Evolutionary conservation across 176 grass and related monocot genomes (phyloP).

Genomic region (Puya raimondii): DNA sequence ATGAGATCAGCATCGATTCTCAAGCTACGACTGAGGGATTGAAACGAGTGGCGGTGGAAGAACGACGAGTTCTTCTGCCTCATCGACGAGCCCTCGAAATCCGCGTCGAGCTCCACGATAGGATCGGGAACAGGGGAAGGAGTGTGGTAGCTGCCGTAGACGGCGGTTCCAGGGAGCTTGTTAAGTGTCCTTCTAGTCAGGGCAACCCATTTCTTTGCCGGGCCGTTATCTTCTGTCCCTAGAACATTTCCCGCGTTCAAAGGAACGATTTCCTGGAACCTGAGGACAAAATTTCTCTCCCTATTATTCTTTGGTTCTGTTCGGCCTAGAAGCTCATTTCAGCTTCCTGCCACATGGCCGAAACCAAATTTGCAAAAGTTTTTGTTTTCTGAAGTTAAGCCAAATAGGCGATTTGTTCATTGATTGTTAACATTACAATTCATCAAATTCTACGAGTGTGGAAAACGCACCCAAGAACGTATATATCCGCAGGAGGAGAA

Average conservation of each 20-base stretch:
- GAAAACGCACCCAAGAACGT: constrained; percentile 69
- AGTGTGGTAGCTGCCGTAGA: constrained; percentile 47
- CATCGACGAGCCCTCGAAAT: constrained; percentile 61
- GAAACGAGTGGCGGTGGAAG: constrained; percentile 69
- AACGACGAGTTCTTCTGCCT: constrained; percentile 54
- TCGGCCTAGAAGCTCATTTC: no score
- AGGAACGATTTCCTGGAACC: constrained; percentile 95
- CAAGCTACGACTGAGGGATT: constrained; percentile 51
- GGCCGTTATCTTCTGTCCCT: constrained; percentile 60
- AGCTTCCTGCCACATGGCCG: no score
- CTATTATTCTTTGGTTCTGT: background rate
- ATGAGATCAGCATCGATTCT: constrained; percentile 52
- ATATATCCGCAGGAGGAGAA: constrained; percentile 95
- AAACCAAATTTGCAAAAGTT: no score
- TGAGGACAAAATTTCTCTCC: constrained; percentile 18
- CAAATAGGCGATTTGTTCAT: no score
- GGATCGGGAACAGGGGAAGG: constrained; percentile 64
- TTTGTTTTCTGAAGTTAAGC: no score
- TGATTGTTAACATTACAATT: background rate
- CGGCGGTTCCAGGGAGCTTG: constrained; percentile 42
- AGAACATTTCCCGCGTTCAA: constrained; percentile 91
- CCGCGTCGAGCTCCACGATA: constrained; percentile 70
- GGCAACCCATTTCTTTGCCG: constrained; percentile 78
- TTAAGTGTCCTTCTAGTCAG: constrained; percentile 67
- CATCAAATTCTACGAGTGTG: constrained; percentile 3